phyloP scores from a whole-genome alignment of 495 filamentous ascomycete species.

The Aspergillus indologenus region DNA sequence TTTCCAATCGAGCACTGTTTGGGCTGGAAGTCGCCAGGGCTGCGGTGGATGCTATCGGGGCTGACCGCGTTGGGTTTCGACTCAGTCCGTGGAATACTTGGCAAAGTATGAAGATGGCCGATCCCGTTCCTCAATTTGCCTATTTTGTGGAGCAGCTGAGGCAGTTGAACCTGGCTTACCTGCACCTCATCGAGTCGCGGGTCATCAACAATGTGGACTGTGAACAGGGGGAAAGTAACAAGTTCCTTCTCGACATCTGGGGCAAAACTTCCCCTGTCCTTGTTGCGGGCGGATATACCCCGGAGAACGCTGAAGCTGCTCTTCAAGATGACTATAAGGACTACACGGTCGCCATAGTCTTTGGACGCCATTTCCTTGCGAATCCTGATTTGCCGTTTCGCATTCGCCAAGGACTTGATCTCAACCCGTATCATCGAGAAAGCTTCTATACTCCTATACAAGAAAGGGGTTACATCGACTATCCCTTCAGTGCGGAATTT shows the following conservation, averaged over 20 bases:
- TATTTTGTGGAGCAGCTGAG: conserved; percentile 50
- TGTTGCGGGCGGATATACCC: conserved; percentile 54
- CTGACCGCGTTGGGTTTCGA: conserved; percentile 54
- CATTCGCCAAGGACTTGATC: conserved; percentile 49
- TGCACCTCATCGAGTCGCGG: conserved; percentile 58
- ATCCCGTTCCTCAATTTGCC: conserved; percentile 58
- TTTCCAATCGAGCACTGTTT: conserved; percentile 64
- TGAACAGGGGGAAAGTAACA: conserved; percentile 44
- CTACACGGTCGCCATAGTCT: conserved; percentile 50
- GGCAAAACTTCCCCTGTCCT: conserved; percentile 49
- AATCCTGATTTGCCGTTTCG: conserved; percentile 66
- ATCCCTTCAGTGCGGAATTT: conserved; percentile 28
- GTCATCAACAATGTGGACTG: conserved; percentile 39
- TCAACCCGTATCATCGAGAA: conserved; percentile 50
- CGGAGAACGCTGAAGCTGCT: conserved; percentile 32
- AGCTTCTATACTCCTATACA: conserved; percentile 53
- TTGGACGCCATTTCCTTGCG: conserved; percentile 64
- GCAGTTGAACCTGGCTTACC: conserved; percentile 53
- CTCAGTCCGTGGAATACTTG: conserved; percentile 58
- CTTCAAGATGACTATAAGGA: conserved; percentile 49
- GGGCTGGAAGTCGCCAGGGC: conserved; percentile 58
- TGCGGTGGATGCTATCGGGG: conserved; percentile 58
- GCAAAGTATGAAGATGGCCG: conserved; percentile 62
- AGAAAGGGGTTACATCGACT: conserved; percentile 57
- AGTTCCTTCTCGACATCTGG: conserved; percentile 40